phyloP scores from a whole-genome alignment of 2,329 filamentous ascomycete genomes.

The Colletotrichum aenigma region DNA sequence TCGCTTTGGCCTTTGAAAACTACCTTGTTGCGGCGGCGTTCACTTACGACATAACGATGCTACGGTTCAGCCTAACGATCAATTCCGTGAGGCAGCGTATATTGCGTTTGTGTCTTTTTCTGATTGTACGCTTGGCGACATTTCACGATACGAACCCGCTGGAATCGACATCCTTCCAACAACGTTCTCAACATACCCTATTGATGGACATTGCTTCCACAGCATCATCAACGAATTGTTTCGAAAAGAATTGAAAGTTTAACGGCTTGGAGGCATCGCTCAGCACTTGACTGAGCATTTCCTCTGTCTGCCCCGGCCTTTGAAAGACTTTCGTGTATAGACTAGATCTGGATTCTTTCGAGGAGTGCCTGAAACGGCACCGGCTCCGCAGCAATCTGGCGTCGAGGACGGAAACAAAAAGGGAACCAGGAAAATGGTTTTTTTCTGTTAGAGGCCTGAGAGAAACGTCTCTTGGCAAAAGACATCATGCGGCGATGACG shows the following conservation, averaged over 20 bases:
- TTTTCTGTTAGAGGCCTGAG: neutral
- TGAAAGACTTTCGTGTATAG: constrained; percentile 19
- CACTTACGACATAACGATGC: constrained; percentile 21
- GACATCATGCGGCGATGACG: neutral
- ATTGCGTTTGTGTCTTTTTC: constrained; percentile 5
- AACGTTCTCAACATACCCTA: neutral
- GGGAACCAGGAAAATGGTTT: neutral
- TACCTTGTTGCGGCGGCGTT: neutral
- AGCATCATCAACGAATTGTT: constrained; percentile 4
- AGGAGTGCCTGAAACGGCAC: neutral
- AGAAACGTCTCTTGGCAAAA: neutral
- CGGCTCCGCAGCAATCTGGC: neutral
- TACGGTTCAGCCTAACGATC: constrained; percentile 13
- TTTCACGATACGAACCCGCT: neutral
- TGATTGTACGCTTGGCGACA: neutral
- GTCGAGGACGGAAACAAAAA: constrained; percentile 3
- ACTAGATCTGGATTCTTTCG: constrained; percentile 15
- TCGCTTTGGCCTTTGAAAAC: neutral
- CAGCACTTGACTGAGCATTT: neutral
- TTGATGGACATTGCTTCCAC: neutral
- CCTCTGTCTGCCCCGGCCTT: neutral
- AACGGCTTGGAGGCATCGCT: neutral
- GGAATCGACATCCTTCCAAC: neutral
- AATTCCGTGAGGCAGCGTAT: neutral
- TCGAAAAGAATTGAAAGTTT: constrained; percentile 3